Evolutionary conservation across 1,139 yeast genomes (phyloP).

Genomic region (Pichia sp.): DNA sequence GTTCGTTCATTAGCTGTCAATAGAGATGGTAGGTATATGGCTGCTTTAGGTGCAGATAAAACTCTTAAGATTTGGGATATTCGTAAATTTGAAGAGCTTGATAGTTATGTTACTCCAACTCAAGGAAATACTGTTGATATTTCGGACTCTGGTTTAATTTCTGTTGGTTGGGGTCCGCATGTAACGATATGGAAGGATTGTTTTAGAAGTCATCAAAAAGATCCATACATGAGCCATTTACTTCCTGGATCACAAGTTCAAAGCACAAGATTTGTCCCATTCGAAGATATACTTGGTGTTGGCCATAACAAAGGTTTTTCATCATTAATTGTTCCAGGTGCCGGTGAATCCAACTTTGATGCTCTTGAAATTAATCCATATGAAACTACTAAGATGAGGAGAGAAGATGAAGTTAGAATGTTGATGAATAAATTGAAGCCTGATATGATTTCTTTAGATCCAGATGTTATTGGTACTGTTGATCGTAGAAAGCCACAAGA

Average conservation of each 20-base stretch:
- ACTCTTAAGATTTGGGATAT: slow-evolving; percentile 90
- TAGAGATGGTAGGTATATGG: slow-evolving; percentile 93
- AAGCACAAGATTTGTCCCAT: slow-evolving; percentile 75
- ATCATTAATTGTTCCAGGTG: slow-evolving; percentile 84
- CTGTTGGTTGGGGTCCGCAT: slow-evolving; percentile 94
- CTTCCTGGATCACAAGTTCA: slow-evolving; percentile 72
- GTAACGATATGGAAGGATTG: slow-evolving; percentile 84
- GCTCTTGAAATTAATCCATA: slow-evolving; percentile 90
- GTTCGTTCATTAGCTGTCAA: slow-evolving; percentile 80
- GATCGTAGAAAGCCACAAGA: slow-evolving; percentile 60
- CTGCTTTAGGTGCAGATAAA: slow-evolving; percentile 83
- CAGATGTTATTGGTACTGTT: slow-evolving; percentile 78
- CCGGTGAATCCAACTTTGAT: slow-evolving; percentile 98
- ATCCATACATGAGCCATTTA: slow-evolving; percentile 90
- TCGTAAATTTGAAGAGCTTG: slow-evolving; percentile 71
- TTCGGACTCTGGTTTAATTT: slow-evolving; percentile 81
- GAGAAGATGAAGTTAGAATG: slow-evolving; percentile 83
- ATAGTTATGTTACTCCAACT: slow-evolving; percentile 71
- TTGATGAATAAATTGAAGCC: slow-evolving; percentile 86
- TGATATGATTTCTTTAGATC: slow-evolving; percentile 89
- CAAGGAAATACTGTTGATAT: slow-evolving; percentile 77
- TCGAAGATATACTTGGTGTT: slow-evolving; percentile 88
- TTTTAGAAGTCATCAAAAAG: slow-evolving; percentile 53
- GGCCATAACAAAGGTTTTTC: slow-evolving; percentile 79
- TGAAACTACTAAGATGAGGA: slow-evolving; percentile 88